Evolutionary conservation across 202 grass and related monocot genomes (phyloP).

Genomic region (Eragrostis tef): DNA sequence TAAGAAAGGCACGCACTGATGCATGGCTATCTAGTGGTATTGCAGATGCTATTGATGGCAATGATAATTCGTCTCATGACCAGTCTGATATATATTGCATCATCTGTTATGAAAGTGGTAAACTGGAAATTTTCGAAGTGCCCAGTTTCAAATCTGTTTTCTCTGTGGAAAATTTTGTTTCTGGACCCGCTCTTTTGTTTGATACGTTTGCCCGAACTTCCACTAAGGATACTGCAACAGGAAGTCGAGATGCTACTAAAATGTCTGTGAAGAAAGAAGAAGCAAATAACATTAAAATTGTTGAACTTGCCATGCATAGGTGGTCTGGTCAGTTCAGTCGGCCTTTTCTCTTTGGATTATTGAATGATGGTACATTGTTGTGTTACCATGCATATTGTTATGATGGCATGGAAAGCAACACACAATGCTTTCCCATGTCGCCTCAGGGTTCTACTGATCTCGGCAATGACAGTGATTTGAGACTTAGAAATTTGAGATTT

Average conservation of each 20-base stretch:
- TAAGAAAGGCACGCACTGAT: conserved; percentile 75
- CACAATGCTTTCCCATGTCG: conserved; percentile 46
- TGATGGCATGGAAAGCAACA: conserved; percentile 53
- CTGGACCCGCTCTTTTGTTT: conserved; percentile 61
- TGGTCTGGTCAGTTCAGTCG: conserved; percentile 79
- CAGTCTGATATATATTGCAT: conserved; percentile 88
- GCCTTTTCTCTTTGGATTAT: conserved; percentile 80
- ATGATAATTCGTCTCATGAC: conserved; percentile 64
- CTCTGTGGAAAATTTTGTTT: conserved; percentile 78
- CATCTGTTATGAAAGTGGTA: conserved; percentile 83
- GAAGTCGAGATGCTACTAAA: conserved; percentile 46
- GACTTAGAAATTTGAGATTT: conserved; percentile 88
- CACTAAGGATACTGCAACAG: conserved; percentile 30
- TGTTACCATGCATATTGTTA: conserved; percentile 89
- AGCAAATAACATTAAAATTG: conserved; percentile 57
- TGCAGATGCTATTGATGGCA: conserved; percentile 60
- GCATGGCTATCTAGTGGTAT: conserved; percentile 87
- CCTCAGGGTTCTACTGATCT: conserved; percentile 53
- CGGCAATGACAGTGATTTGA: conserved; percentile 53
- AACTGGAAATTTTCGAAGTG: conserved; percentile 89
- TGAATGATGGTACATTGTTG: conserved; percentile 89
- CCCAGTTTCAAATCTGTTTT: conserved; percentile 82
- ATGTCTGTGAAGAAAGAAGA: conserved; percentile 66
- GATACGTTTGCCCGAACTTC: conserved; percentile 50
- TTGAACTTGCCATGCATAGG: conserved; percentile 93